Percentiles rank a stretch among this genome's conserved stretches.
Evolutionary conservation across 2,329 filamentous ascomycete species (phyloP).

Genomic region (Pseudogymnoascus sp.): DNA sequence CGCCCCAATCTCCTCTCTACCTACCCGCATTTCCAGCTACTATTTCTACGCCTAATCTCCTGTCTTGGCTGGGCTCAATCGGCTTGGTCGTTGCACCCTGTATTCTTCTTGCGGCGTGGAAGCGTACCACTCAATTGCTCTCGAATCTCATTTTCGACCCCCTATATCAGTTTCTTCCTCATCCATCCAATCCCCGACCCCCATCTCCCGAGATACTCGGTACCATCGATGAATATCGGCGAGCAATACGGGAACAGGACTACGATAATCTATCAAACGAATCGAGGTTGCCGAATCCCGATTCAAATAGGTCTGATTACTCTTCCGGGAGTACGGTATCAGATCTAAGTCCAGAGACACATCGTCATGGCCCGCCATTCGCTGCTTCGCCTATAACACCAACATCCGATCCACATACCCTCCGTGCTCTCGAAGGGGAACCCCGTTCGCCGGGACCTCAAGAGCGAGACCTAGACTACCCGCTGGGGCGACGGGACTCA

Average conservation of each 20-base stretch:
- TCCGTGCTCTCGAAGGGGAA: slow-evolving; percentile 26
- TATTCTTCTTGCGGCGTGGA: slow-evolving; percentile 21
- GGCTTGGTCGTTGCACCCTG: slow-evolving; percentile 21
- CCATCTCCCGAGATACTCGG: slow-evolving; percentile 15
- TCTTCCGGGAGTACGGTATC: not conserved
- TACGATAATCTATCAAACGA: not conserved
- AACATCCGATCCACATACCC: slow-evolving; percentile 22
- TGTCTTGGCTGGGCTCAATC: slow-evolving; percentile 17
- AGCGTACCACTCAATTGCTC: slow-evolving; percentile 20
- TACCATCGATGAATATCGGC: slow-evolving; percentile 22
- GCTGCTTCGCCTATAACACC: not conserved
- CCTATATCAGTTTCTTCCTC: slow-evolving; percentile 26
- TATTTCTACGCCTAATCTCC: slow-evolving; percentile 13
- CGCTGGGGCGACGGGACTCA: slow-evolving; percentile 16
- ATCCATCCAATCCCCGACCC: slow-evolving; percentile 22
- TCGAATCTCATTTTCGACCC: slow-evolving; percentile 23
- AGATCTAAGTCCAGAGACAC: not conserved
- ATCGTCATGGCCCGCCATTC: not conserved
- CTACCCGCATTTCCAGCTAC: slow-evolving; percentile 15
- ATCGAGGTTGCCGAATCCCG: not conserved
- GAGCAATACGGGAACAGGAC: slow-evolving; percentile 10
- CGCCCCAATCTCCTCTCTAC: slow-evolving; percentile 22
- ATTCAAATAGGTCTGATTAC: not conserved
- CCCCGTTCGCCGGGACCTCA: slow-evolving; percentile 15
- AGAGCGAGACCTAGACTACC: slow-evolving; percentile 14